Conservation (phyloP, 345 rosid genomes). For the Lumnitzera littorea region DNA sequence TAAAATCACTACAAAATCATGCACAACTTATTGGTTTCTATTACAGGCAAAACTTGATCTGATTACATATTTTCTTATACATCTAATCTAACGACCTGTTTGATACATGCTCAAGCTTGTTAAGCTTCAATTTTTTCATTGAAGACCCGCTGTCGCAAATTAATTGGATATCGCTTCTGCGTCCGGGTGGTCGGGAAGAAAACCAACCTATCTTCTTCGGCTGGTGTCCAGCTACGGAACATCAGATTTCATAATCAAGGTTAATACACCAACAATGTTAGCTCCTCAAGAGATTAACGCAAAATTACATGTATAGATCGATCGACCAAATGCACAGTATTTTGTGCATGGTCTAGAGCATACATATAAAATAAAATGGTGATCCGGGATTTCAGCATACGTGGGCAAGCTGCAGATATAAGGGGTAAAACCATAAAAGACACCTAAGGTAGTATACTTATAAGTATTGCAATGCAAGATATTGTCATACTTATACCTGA, state of each 20-base stretch:
- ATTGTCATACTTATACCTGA: constrained; percentile 7
- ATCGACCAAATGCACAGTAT: no score
- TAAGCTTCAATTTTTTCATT: constrained; percentile 6
- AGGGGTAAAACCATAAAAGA: neutral
- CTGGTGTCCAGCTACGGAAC: constrained; percentile 71
- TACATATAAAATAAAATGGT: neutral
- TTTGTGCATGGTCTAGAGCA: no score
- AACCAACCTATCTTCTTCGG: constrained; percentile 74
- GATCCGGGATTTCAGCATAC: neutral
- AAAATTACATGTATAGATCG: no score
- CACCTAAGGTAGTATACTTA: no score
- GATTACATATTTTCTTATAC: no score
- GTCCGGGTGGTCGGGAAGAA: constrained; percentile 95
- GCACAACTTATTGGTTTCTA: no score
- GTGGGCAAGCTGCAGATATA: neutral
- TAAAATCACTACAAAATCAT: no score
- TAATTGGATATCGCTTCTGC: constrained; percentile 81
- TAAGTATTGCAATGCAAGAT: no score
- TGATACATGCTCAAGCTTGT: neutral
- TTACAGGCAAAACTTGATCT: no score
- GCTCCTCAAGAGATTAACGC: no score
- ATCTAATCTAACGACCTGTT: no score
- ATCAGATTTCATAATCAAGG: neutral
- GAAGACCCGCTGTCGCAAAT: constrained; percentile 39
- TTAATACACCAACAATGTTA: no score